A percentile compares a stretch with the other conserved stretches of the same genome.
phyloP scores from a whole-genome alignment of 1,284 basidiomycete species.

The Cutaneotrichosporon sp. region DNA sequence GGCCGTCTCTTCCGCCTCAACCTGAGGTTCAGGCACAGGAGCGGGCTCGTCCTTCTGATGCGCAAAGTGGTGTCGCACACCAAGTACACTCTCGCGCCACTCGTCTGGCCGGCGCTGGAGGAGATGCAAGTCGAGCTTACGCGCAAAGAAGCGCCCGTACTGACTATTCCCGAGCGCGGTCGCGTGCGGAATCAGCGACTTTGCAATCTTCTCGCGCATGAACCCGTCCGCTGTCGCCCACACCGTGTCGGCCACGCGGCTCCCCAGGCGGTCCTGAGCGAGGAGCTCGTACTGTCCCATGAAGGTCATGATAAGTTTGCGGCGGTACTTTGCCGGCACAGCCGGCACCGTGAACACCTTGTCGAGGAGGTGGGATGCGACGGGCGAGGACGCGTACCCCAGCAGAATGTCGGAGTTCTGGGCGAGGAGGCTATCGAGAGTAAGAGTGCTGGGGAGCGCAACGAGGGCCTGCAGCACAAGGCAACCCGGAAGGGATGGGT shows the following conservation, averaged over 20 bases:
- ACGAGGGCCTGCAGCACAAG: slow-evolving; percentile 78
- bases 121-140: slow-evolving; percentile 73
- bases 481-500: slow-evolving; percentile 79
- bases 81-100: slow-evolving; percentile 66
- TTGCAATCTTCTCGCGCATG: slow-evolving; percentile 87
- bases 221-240: slow-evolving; percentile 86
- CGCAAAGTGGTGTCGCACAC: slow-evolving; percentile 51
- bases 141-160: slow-evolving; percentile 81
- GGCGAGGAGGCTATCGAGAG: slow-evolving; percentile 60
- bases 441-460: slow-evolving; percentile 64
- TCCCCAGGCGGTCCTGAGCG: slow-evolving; percentile 82
- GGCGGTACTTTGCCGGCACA: slow-evolving; percentile 65
- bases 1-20: slow-evolving; percentile 9
- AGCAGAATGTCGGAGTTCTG: slow-evolving; percentile 64
- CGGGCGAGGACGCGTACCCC: slow-evolving; percentile 66
- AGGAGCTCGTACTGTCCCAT: slow-evolving; percentile 73
- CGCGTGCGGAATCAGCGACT: slow-evolving; percentile 69
- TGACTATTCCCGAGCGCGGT: slow-evolving; percentile 68
- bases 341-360: slow-evolving; percentile 68
- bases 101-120: slow-evolving; percentile 74
- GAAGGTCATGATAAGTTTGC: slow-evolving; percentile 69
- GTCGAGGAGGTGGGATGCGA: slow-evolving; percentile 79
- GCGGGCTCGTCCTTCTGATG: slow-evolving; percentile 37
- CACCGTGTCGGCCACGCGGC: slow-evolving; percentile 78
- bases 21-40: slow-evolving; percentile 3